A percentile compares a stretch with the other conserved stretches of the same genome.
These are phyloP conservation scores for Holtermannia corniformis DNA, from an alignment of 768 basidiomycete genomes.

Conservation along the genomic window DNA sequence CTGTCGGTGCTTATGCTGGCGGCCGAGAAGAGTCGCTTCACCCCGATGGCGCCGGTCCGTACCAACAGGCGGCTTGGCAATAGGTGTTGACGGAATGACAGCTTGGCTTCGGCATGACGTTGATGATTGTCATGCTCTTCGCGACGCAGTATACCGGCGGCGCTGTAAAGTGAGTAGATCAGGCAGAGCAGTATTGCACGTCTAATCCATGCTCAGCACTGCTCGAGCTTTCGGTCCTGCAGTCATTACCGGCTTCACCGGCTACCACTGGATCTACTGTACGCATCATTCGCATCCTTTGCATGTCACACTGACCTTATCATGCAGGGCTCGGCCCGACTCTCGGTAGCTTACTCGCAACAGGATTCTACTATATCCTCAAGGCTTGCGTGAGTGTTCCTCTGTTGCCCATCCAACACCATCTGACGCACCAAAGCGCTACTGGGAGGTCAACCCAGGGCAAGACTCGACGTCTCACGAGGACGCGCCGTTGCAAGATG, in stretches of 20 bases:
- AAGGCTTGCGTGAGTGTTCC: conserved; percentile 42
- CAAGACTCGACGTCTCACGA: conserved; percentile 46
- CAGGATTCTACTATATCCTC: conserved; percentile 52
- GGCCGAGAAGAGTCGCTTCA: conserved; percentile 19
- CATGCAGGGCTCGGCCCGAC: conserved; percentile 53
- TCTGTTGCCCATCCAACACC: background rate
- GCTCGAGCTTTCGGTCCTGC: conserved; percentile 38
- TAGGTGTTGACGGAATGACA: conserved; percentile 2
- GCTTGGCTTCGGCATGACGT: conserved; percentile 34
- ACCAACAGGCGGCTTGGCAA: background rate
- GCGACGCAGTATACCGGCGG: conserved; percentile 33
- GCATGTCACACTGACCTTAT: background rate
- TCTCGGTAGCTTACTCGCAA: conserved; percentile 56
- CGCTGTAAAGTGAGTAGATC: conserved; percentile 33
- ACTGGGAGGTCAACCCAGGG: conserved; percentile 51
- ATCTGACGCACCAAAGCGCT: conserved; percentile 21
- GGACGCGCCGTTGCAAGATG: conserved; percentile 42
- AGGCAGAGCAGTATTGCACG: conserved; percentile 2
- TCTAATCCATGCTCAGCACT: conserved; percentile 14
- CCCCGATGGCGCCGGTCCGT: background rate
- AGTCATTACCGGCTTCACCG: conserved; percentile 22
- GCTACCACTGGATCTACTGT: conserved; percentile 38
- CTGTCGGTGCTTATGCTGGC: conserved; percentile 37
- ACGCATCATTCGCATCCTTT: background rate
- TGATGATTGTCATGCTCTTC: conserved; percentile 35